Conservation (phyloP, 768 basidiomycete species). For the Suillus luteus region DNA sequence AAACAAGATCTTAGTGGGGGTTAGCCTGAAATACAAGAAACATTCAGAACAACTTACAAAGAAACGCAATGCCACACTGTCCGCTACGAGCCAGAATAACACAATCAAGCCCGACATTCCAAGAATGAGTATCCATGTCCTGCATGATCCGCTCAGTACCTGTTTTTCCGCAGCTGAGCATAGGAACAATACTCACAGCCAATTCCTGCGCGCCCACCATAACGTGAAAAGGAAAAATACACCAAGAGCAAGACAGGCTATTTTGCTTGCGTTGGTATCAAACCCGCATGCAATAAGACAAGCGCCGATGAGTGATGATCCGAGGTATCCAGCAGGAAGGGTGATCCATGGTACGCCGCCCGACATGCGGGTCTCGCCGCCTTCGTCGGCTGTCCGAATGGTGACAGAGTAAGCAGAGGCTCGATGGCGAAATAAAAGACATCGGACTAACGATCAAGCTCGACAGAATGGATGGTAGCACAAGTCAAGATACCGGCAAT, state of each 20-base stretch:
- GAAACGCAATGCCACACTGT: slow-evolving; percentile 74
- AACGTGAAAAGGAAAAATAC: slow-evolving; percentile 86
- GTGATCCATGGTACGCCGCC: slow-evolving; percentile 84
- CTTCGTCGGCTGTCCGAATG: slow-evolving; percentile 69
- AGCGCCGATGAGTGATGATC: slow-evolving; percentile 85
- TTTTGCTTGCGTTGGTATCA: slow-evolving; percentile 84
- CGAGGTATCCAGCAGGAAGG: slow-evolving; percentile 84
- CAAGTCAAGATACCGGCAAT: slow-evolving; percentile 79
- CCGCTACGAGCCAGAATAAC: slow-evolving; percentile 81
- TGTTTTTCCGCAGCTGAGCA: background rate
- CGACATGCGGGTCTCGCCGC: slow-evolving; percentile 84
- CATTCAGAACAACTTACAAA: slow-evolving; percentile 48
- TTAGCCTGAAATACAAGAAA: background rate
- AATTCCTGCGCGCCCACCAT: slow-evolving; percentile 83
- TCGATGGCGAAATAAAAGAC: background rate
- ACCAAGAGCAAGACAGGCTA: slow-evolving; percentile 77
- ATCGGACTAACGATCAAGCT: slow-evolving; percentile 74
- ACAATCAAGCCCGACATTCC: slow-evolving; percentile 81
- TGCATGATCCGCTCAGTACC: slow-evolving; percentile 26
- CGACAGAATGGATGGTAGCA: slow-evolving; percentile 82
- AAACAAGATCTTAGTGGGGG: slow-evolving; percentile 60
- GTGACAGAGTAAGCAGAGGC: slow-evolving; percentile 16
- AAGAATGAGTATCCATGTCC: slow-evolving; percentile 77
- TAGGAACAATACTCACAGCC: slow-evolving; percentile 53
- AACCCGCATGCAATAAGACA: slow-evolving; percentile 86